Evolutionary conservation across 2,329 filamentous ascomycete species (phyloP), one percentile per base, ranked within the genome.

Genomic region (Aspergillus novoparasiticus): DNA sequence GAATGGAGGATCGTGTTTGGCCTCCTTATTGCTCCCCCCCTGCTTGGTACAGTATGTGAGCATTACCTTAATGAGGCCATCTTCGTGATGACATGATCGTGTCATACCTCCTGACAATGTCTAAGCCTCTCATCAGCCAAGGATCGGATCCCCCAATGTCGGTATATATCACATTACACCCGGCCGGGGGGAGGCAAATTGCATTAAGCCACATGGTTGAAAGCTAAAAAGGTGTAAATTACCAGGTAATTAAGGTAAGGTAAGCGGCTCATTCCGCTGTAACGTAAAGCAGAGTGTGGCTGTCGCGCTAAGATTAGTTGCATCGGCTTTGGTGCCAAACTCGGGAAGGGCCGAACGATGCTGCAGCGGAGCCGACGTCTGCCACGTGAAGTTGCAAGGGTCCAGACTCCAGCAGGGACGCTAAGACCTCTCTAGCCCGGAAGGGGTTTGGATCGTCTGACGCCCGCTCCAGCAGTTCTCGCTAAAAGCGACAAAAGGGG

Each of bases 301-400:
- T 50, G 30, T 51, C 26, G 45, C 53, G 34, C 41, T 61, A 51
- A 57, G 45, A 51, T 41, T 43, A 66, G 63, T 45, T 45, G 71
- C 66, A 71, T 73, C 72, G 72, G 72, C 67, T 68, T 69, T 67
- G 59, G 63, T 73, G 68, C 72, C 71, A 70, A 68, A 73, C 68
- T 71, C 69, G 69, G 69, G 67, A 71, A 72, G 68, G 67, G 57
- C 68, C 69, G 68, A 69, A 60, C 61, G 64, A 65, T 67, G 65
- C 60, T 63, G 59, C 58, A 59, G 67, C 62, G 66, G 65, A 67
- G 67, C 61, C 66, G 61, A 54, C 63, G 65, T 66, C 66, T 66
- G 64, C 69, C 69, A 72, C 69, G 69, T 72, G 69, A 72, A 67
- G 64, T 66, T 57, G 61, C 67, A 51, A 69, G 66, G 69, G 69